A percentile compares a stretch with the other conserved stretches of the same genome.
phyloP scores from a whole-genome alignment of 1,284 basidiomycete species.

The Cutaneotrichosporon sp. region DNA sequence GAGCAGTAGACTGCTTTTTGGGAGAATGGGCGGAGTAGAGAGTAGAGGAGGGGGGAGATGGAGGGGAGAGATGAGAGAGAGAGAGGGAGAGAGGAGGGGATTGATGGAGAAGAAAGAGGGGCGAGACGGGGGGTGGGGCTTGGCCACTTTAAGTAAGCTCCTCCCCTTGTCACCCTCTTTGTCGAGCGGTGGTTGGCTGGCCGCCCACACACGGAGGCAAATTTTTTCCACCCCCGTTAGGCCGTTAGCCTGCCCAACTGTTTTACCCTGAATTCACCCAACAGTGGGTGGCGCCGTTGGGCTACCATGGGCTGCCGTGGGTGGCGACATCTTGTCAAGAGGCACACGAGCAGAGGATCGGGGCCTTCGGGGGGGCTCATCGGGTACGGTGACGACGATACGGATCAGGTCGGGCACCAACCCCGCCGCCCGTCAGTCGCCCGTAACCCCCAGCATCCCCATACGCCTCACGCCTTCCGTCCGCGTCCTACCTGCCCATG shows the following conservation, averaged over 20 bases:
- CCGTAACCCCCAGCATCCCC: too few relatives aligned
- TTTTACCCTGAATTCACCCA: not conserved
- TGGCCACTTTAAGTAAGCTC: slow-evolving; percentile 1
- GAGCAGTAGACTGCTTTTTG: slow-evolving; percentile 8
- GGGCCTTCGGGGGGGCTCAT: too few relatives aligned
- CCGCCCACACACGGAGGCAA: not conserved
- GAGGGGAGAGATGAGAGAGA: not conserved
- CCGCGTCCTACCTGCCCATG: too few relatives aligned
- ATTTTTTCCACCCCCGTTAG: not conserved
- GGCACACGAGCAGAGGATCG: too few relatives aligned
- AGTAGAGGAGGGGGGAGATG: slow-evolving; percentile 4
- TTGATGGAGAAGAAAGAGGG: slow-evolving; percentile 4
- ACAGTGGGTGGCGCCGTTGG: too few relatives aligned
- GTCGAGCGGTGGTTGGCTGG: not conserved
- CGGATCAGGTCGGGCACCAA: too few relatives aligned
- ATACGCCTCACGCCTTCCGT: too few relatives aligned
- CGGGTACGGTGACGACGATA: too few relatives aligned
- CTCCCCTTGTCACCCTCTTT: not conserved
- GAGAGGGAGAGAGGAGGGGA: slow-evolving; percentile 1
- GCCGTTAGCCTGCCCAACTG: too few relatives aligned
- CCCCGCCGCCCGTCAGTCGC: too few relatives aligned
- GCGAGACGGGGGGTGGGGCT: slow-evolving; percentile 12
- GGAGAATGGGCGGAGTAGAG: slow-evolving; percentile 11
- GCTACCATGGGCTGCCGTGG: too few relatives aligned
- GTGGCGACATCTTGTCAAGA: too few relatives aligned